Evolutionary conservation across 2,329 filamentous ascomycete genomes (phyloP).

Genomic region (Plenodomus biglobosus): DNA sequence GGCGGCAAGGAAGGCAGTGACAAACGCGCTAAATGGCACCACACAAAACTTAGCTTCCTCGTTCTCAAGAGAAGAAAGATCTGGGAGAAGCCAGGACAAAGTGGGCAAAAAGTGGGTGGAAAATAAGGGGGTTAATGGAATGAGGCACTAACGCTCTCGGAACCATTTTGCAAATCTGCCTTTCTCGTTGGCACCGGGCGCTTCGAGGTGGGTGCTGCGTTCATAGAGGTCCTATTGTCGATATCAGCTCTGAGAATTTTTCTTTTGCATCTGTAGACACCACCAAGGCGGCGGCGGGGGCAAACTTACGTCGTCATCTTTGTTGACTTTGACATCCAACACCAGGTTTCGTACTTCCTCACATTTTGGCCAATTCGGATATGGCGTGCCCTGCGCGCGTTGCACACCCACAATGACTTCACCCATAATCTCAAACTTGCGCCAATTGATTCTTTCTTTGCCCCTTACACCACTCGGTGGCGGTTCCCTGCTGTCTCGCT

Average conservation of each 20-base stretch:
- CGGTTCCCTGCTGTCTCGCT: slow-evolving; percentile 46
- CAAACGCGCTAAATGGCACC: slow-evolving; percentile 21
- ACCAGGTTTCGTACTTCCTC: slow-evolving; percentile 74
- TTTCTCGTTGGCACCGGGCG: slow-evolving; percentile 51
- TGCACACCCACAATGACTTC: slow-evolving; percentile 90
- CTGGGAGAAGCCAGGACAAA: slow-evolving; percentile 9
- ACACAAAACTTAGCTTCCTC: slow-evolving; percentile 28
- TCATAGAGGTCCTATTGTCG: slow-evolving; percentile 58
- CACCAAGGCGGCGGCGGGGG: too few species aligned
- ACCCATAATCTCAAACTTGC: slow-evolving; percentile 94
- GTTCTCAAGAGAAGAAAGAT: slow-evolving; percentile 15
- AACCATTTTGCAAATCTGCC: slow-evolving; percentile 51
- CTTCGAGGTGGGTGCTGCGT: slow-evolving; percentile 57
- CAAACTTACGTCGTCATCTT: slow-evolving; percentile 78
- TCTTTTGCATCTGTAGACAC: too few species aligned
- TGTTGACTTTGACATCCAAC: slow-evolving; percentile 76
- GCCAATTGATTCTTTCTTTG: slow-evolving; percentile 84
- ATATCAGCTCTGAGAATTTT: slow-evolving; percentile 9
- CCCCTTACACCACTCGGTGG: slow-evolving; percentile 40
- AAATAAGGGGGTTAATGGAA: slow-evolving; percentile 1
- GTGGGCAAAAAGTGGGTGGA: slow-evolving; percentile 17
- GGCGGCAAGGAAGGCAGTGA: slow-evolving; percentile 30
- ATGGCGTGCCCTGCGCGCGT: slow-evolving; percentile 84
- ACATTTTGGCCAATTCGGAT: slow-evolving; percentile 69
- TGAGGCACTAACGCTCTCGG: slow-evolving; percentile 46